These are phyloP conservation scores for Hypoxylon sp. DNA, from an alignment of 2,329 filamentous ascomycete species.

Conservation along the genomic window DNA sequence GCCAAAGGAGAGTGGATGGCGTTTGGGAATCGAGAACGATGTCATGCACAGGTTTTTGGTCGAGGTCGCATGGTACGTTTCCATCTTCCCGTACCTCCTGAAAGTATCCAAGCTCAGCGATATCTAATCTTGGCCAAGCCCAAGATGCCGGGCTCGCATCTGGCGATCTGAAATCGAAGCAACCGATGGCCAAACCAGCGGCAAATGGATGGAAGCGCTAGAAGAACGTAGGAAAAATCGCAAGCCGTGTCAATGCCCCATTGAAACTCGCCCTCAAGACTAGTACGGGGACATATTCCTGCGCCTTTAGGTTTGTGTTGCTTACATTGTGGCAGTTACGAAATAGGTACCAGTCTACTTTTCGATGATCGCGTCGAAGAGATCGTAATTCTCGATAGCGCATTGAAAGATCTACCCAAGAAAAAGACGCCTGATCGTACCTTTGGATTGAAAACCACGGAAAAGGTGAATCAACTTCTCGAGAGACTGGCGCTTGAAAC, in stretches of 20 bases:
- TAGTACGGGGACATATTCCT: background rate
- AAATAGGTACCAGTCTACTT: constrained; percentile 5
- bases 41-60: constrained; percentile 8
- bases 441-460: constrained; percentile 11
- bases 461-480: constrained; percentile 9
- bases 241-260: constrained; percentile 11
- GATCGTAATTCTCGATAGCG: constrained; percentile 17
- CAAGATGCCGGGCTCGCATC: constrained; percentile 1
- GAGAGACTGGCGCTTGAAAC: background rate
- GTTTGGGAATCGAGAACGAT: constrained; percentile 8
- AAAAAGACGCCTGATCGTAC: constrained; percentile 12
- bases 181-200: background rate
- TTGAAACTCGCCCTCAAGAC: constrained; percentile 6
- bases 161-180: constrained; percentile 19
- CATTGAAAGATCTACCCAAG: constrained; percentile 12
- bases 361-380: constrained; percentile 22
- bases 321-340: constrained; percentile 6
- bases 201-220: constrained; percentile 6
- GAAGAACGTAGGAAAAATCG: constrained; percentile 12
- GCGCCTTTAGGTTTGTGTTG: background rate
- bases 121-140: background rate
- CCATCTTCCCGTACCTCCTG: background rate
- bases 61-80: constrained; percentile 11
- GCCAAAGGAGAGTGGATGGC: constrained; percentile 17
- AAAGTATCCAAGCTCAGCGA: background rate